A percentile compares a stretch with the other conserved stretches of the same genome.
phyloP scores from a whole-genome alignment of 2,329 filamentous ascomycete species.

The Penicillium sp. region DNA sequence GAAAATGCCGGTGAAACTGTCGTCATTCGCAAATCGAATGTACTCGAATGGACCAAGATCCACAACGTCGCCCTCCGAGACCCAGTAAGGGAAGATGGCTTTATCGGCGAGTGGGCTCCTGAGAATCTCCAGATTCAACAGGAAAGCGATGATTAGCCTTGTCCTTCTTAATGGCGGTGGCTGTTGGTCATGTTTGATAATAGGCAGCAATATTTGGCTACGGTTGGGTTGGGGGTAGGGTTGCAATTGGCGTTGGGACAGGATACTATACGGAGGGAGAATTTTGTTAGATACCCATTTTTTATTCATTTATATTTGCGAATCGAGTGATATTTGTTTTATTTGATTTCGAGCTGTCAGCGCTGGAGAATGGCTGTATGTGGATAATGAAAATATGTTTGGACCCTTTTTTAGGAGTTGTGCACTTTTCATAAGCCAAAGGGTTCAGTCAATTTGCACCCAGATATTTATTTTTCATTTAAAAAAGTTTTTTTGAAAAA shows the following conservation, averaged over 20 bases:
- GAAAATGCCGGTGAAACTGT: conserved; percentile 25
- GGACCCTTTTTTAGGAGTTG: too few relatives aligned
- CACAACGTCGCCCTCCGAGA: conserved; percentile 61
- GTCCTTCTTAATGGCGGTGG: not conserved
- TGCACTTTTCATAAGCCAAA: too few relatives aligned
- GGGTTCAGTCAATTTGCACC: too few relatives aligned
- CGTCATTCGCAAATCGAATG: conserved; percentile 53
- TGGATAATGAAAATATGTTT: not conserved
- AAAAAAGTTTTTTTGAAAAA: too few relatives aligned
- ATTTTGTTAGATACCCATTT: conserved; percentile 8
- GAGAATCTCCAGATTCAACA: conserved; percentile 28
- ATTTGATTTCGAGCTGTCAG: not conserved
- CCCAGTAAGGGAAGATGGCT: conserved; percentile 70
- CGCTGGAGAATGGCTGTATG: not conserved
- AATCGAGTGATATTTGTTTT: not conserved
- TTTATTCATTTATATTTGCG: not conserved
- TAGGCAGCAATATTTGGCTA: conserved; percentile 13
- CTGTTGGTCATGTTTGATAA: not conserved
- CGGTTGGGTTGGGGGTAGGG: not conserved
- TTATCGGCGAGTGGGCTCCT: conserved; percentile 63
- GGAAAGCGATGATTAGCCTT: conserved; percentile 11
- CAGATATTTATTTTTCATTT: too few relatives aligned
- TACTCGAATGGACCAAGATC: conserved; percentile 63
- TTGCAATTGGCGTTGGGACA: conserved; percentile 1
- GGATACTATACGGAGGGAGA: not conserved